Base-by-base conservation (phyloP, 352 stramenopile genomes). In the Phytopythium sindhum region DNA sequence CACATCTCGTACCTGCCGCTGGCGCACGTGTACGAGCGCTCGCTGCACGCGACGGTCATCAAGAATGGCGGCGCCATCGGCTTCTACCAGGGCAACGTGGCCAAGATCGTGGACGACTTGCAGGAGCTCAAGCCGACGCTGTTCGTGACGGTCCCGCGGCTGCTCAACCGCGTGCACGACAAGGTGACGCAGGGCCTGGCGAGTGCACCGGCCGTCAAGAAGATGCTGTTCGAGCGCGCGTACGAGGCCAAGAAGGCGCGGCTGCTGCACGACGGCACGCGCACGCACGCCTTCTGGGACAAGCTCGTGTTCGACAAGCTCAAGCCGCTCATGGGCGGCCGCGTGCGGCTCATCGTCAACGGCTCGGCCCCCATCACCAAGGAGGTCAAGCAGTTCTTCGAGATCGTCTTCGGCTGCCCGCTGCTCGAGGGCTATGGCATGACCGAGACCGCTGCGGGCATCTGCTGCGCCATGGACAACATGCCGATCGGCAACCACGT, bases 141-240 rank as follows among this genome's bases (percentile, higher is more conserved):
- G 0, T 95, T 99, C 66, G 75, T 83, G 21, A 89, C 86, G 2
- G 95, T 98, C 54, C 96, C 96, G 11, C 80, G 96, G 2, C 81
- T 99, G 19, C 72, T 98, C 48, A 98, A 98, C 70, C 96, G 96
- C 64, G 95, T 99, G 48, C 85, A 98, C 70, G 92, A 98, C 80
- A 98, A 98, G 61, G 79, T 97, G 61, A 81, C 80, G 60, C 72
- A 81, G 26, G 75, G 72, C 7, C 80, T 86, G 7, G 60, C 63
- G 10, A 72, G 69, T 4, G 88, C 86, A 9, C 91, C 89, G 55
- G 88, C 86, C 14, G 48, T 94, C 26, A 96, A 97, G 62, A 78
- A 88, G 53, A 89, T 84, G 64, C 66, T 98, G 24, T 98, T 98
- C 64, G 67, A 97, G 48, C 79, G 75, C 47, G 93, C 87, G 24